A percentile compares a stretch with the other conserved stretches of the same genome.
Evolutionary conservation across 495 filamentous ascomycete genomes (phyloP).

Genomic region (Neurospora sp.): DNA sequence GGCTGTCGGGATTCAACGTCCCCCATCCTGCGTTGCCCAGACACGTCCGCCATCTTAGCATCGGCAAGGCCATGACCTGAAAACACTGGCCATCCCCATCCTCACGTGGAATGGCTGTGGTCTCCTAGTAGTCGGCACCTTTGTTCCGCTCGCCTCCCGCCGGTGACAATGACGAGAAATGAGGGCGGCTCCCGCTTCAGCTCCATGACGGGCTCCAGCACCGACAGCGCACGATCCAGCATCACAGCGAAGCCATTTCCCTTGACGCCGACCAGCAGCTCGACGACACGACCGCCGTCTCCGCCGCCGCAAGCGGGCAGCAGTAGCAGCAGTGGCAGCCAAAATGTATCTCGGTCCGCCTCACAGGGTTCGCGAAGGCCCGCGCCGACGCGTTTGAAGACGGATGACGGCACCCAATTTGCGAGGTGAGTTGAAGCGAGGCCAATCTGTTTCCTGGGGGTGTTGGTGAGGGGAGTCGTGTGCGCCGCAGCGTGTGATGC

Average conservation of each 20-base stretch:
- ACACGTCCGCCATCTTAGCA: not conserved
- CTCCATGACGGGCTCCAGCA: constrained; percentile 53
- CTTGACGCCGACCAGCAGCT: constrained; percentile 29
- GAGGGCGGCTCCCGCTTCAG: constrained; percentile 47
- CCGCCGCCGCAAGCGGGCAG: constrained; percentile 24
- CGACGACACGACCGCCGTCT: constrained; percentile 36
- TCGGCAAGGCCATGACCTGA: constrained; percentile 20
- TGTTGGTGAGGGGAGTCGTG: not conserved
- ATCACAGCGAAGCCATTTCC: constrained; percentile 45
- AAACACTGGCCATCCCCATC: not conserved
- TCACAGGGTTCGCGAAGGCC: constrained; percentile 31
- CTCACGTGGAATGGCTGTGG: constrained; percentile 19
- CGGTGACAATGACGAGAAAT: constrained; percentile 49
- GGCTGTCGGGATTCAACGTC: not conserved
- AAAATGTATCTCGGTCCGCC: constrained; percentile 23
- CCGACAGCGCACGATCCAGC: constrained; percentile 47
- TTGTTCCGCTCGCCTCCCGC: constrained; percentile 15
- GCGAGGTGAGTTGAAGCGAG: constrained; percentile 22
- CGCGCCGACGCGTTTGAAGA: constrained; percentile 48
- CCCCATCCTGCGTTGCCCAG: not conserved
- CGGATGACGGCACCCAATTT: constrained; percentile 35
- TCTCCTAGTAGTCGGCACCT: constrained; percentile 9
- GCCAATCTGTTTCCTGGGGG: not conserved
- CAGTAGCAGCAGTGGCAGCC: not conserved
- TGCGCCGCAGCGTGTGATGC: too few relatives aligned